Evolutionary conservation across 306 rosid genomes (phyloP), one percentile per base, ranked within the genome.

Genomic region (Vigna nakashimae): DNA sequence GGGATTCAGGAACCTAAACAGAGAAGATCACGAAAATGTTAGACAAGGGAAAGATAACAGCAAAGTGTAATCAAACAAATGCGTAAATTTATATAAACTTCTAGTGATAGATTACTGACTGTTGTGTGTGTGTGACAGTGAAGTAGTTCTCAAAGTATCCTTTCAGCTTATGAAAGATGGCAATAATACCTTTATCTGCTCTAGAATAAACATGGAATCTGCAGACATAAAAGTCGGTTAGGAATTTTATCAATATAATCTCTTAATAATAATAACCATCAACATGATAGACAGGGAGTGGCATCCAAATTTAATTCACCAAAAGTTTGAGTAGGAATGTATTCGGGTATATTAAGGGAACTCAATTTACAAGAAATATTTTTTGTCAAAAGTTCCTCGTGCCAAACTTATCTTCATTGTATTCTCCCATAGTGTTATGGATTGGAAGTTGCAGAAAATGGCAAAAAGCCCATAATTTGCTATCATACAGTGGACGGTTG

Each of bases 1-100:
- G 81, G 55, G 83, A 73, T 46, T 58, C 24, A 45, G 73, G 85
- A 71, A 49, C 70, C 88, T 85, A 55, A 28, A 77, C 9, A n/a
- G 2, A 6, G 4, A 56, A 75, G 73, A 36, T 70, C 24, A 3
- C 50, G n/a, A 4, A 42, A n/a, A 38, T n/a, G 75, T 70, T 43
- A 45, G 56, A 30, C 42, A 14, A 53, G 40, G 42, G 69, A 71
- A 76, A 34, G 68, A 60, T 56, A 20, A 15, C 42, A 48, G 2
- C 15, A 15, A 12, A 49, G 8, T 0, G 30, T 50, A 15, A 53
- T 65, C 26, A 34, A 32, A 43, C 15, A 32, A 11, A 57, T 50
- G 26, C 4, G 0, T 66, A 36, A 38, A 24, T 48, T 38, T 16
- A 66, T 40, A 32, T 13, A 6, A 50, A 65, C 49, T 24, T 3